phyloP scores from a whole-genome alignment of 208 protist genomes.

The Phytomonas sp. region DNA sequence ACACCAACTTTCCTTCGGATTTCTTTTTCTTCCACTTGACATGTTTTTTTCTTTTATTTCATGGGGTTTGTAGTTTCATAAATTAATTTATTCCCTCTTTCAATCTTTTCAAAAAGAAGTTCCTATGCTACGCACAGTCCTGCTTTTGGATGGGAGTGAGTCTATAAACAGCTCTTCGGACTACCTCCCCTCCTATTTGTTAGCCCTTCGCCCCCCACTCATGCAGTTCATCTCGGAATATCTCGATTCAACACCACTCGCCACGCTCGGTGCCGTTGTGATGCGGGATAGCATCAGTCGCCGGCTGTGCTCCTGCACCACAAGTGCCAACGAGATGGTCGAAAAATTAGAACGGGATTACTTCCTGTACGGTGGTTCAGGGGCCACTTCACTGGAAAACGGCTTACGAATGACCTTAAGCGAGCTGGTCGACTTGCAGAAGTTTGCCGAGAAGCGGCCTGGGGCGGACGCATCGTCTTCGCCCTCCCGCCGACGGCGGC shows the following conservation, averaged over 20 bases:
- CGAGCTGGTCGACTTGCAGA: slow-evolving; percentile 67
- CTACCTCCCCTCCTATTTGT: slow-evolving; percentile 76
- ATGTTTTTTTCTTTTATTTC: background rate
- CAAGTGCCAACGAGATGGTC: slow-evolving; percentile 52
- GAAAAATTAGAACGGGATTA: slow-evolving; percentile 63
- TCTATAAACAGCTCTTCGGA: slow-evolving; percentile 74
- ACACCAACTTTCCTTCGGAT: slow-evolving; percentile 5
- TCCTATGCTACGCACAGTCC: slow-evolving; percentile 61
- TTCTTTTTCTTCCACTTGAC: slow-evolving; percentile 4
- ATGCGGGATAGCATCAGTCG: slow-evolving; percentile 74
- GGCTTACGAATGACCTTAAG: slow-evolving; percentile 67
- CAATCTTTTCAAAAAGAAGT: background rate
- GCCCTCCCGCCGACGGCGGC: slow-evolving; percentile 6
- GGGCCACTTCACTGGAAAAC: slow-evolving; percentile 67
- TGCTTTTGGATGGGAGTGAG: slow-evolving; percentile 79
- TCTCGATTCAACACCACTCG: slow-evolving; percentile 62
- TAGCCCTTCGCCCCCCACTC: slow-evolving; percentile 60
- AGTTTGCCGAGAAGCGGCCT: slow-evolving; percentile 21
- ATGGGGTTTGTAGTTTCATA: slow-evolving; percentile 1
- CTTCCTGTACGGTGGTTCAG: slow-evolving; percentile 74
- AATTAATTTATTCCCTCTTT: slow-evolving; percentile 5
- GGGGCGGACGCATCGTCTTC: background rate
- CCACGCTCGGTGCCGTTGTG: slow-evolving; percentile 59
- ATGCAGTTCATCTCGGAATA: slow-evolving; percentile 45
- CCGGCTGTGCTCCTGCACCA: slow-evolving; percentile 49